Evolutionary conservation across 1,284 basidiomycete genomes (phyloP).

Genomic region (Cryptococcus maquisensis): DNA sequence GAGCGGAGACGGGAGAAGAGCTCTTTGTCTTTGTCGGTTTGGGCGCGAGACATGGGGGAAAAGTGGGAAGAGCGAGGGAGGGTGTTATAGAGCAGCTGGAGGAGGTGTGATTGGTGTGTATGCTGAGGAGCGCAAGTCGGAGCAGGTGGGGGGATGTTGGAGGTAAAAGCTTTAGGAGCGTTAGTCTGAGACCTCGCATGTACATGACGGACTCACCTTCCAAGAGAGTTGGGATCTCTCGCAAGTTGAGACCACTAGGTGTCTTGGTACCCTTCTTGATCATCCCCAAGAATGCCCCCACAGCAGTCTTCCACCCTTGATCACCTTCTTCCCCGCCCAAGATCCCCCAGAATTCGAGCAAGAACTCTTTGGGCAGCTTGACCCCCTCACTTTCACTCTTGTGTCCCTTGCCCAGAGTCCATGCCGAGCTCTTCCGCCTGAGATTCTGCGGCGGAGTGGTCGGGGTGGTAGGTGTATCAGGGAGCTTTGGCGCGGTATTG

Average conservation of each 20-base stretch:
- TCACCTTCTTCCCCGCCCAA: slow-evolving; percentile 41
- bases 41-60: slow-evolving; percentile 30
- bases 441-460: slow-evolving; percentile 3
- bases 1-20: slow-evolving; percentile 50
- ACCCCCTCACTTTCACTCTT: slow-evolving; percentile 26
- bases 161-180: slow-evolving; percentile 24
- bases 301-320: slow-evolving; percentile 30
- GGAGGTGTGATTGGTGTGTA: slow-evolving; percentile 37
- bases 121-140: slow-evolving; percentile 16
- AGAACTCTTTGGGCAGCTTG: slow-evolving; percentile 45
- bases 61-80: slow-evolving; percentile 38
- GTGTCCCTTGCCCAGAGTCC: slow-evolving; percentile 17
- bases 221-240: slow-evolving; percentile 39
- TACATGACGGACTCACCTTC: slow-evolving; percentile 28
- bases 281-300: slow-evolving; percentile 31
- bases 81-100: slow-evolving; percentile 37
- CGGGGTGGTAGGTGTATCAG: neutral
- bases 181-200: neutral
- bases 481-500: slow-evolving; percentile 12
- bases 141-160: slow-evolving; percentile 22
- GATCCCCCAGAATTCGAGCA: slow-evolving; percentile 41
- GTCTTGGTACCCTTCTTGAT: slow-evolving; percentile 47
- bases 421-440: slow-evolving; percentile 24
- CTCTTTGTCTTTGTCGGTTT: slow-evolving; percentile 42
- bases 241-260: slow-evolving; percentile 37